Base-by-base conservation (phyloP, 768 basidiomycete species). In the Collybia mongolica region DNA sequence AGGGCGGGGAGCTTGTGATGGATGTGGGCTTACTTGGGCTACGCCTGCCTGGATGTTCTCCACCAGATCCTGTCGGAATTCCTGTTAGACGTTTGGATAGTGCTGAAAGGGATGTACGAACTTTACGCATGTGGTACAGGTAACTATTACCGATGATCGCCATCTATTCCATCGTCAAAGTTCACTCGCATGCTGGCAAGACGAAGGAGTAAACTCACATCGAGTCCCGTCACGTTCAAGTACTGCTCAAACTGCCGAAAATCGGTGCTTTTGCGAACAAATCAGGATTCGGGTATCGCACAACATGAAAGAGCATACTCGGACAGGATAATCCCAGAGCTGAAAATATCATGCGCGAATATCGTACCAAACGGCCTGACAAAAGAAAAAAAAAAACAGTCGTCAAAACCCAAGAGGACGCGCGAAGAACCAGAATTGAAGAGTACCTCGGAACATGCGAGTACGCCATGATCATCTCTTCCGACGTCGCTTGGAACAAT, bases 201-300 rank as follows among this genome's bases (percentile, higher is more conserved):
- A 17, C 17, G 15, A 17, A 20, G 11, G 17, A 39, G 5, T 35
- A 66, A 18, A 12, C 84, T 60, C 60, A 90, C 91, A 65, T 98
- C 96, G 18, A 98, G 68, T 9, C 96, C 96, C 0, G 93, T 89
- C 17, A 98, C 85, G 58, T 91, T 89, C 26, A 95, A 70, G 62
- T 97, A 97, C 49, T 86, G 71, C 58, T 92, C 89, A 54, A 97
- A 98, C 57, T 98, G 96, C 23, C 91, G 83, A 60, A 98, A 98
- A 66, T 98, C 95, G 44, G 96, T 98, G 62, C 92, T 93, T 58
- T 29, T 45, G n/a, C n/a, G n/a, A n/a, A 39, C 12, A 41, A 14
- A 44, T 54, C 19, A 56, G 54, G 53, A n/a, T n/a, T 19, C 20
- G 44, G 28, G 32, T 29, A 40, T 29, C 12, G 19, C 29, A 49